Base-by-base conservation (phyloP, 208 protist species). In the Crithidia sp. region DNA sequence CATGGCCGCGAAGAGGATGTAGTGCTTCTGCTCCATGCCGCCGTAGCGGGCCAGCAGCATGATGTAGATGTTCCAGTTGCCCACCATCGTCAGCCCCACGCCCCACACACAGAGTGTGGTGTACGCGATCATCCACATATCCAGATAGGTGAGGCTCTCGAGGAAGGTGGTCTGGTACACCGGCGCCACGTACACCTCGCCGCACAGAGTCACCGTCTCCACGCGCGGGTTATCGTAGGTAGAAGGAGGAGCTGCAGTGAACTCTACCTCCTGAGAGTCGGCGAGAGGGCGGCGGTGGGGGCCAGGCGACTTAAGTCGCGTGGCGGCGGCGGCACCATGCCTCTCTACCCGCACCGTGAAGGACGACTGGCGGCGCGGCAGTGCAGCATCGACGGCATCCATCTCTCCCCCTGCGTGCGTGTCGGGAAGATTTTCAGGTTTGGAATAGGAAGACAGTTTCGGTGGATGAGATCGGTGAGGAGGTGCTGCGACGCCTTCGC, bases 31-130 rank as follows among this genome's bases (percentile, higher is more conserved):
- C 13, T 86, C 59, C 64, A 87, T 76, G 36, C 41, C 63, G 6
- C 7, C 40, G 45, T 77, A 76, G 14, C 76, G 74, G 13, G 79
- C 76, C 17, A 61, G 63, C 17, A 83, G 43, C 70, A 87, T 81
- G 39, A 87, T 68, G 54, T 80, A 60, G 12, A 90, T 90, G 64
- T 85, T 83, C 67, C 77, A 86, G 68, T 85, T 90, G 28, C 67
- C 74, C 13, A 82, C 87, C 68, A 85, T 64, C 28, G 77, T 80
- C 2, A 90, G 61, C 7, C 85, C 85, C 12, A 86, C 59, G 52
- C 82, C 85, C 85, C 85, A 90, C 13, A 90, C 71, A 8, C 76
- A 69, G 58, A 89, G 52, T 13, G 78, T 84, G 4, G 81, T 86
- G 64, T 74, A 89, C 19, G 73, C 74, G 45, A 86, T 77, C 13